Evolutionary conservation across 2,329 filamentous ascomycete genomes (phyloP).

Genomic region (Colletotrichum lindemuthianum): DNA sequence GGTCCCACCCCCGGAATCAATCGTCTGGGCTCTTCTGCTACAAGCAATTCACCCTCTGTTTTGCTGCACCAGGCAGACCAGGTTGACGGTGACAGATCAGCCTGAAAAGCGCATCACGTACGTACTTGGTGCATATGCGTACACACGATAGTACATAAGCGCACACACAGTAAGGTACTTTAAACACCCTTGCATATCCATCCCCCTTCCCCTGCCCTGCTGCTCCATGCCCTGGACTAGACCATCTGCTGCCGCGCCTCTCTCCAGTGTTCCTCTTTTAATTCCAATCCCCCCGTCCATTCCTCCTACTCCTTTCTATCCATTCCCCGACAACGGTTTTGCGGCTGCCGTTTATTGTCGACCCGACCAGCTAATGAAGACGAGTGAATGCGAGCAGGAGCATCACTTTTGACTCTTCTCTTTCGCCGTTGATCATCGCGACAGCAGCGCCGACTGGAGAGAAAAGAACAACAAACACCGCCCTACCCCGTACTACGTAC

Average conservation of each 20-base stretch:
- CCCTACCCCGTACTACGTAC: background rate
- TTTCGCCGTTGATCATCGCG: background rate
- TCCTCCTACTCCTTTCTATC: conserved; percentile 20
- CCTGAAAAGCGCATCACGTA: no score
- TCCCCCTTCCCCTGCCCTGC: background rate
- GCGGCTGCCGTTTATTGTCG: conserved; percentile 20
- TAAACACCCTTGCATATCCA: background rate
- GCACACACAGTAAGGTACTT: no score
- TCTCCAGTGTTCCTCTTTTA: conserved; percentile 22
- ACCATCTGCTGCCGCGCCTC: background rate
- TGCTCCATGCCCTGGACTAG: background rate
- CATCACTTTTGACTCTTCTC: no score
- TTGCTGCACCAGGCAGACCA: no score
- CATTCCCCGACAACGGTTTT: conserved; percentile 21
- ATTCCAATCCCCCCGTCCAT: conserved; percentile 27
- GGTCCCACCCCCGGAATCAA: no score
- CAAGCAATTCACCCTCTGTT: no score
- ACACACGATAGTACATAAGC: no score
- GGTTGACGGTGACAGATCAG: no score
- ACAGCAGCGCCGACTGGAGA: conserved; percentile 3
- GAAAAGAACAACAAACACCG: conserved; percentile 17
- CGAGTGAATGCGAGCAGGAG: no score
- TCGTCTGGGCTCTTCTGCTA: no score
- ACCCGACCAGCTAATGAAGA: conserved; percentile 3
- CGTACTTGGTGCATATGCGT: no score